phyloP scores from a whole-genome alignment of 306 rosid genomes.

The Gastrolobium bilobum region DNA sequence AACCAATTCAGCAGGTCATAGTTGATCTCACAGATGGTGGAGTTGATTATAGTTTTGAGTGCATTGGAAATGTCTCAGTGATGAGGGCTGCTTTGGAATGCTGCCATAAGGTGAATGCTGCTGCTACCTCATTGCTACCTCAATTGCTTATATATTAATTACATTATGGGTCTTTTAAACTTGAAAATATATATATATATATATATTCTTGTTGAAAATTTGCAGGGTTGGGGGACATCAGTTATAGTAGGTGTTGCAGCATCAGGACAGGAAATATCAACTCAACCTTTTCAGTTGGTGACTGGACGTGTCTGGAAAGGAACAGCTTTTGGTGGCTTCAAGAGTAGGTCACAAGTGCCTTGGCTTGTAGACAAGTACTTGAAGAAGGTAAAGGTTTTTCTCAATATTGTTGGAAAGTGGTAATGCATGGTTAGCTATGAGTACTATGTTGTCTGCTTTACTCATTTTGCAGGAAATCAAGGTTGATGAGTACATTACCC shows the following conservation, averaged over 20 bases:
- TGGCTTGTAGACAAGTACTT: constrained; percentile 96
- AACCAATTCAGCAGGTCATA: constrained; percentile 91
- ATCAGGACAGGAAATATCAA: constrained; percentile 91
- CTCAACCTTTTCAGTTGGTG: constrained; percentile 96
- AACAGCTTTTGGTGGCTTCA: constrained; percentile 97
- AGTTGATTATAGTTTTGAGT: constrained; percentile 96
- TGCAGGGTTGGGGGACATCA: constrained; percentile 97
- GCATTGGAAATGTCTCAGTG: constrained; percentile 93
- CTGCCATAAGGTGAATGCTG: constrained; percentile 83
- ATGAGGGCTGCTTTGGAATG: constrained; percentile 98
- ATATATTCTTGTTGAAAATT: constrained; percentile 28
- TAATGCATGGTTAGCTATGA: neutral
- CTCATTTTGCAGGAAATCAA: constrained; percentile 82
- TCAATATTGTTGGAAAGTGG: constrained; percentile 6
- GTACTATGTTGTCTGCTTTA: constrained; percentile 5
- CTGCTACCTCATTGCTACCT: constrained; percentile 29
- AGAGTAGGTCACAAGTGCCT: constrained; percentile 96
- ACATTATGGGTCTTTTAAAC: neutral
- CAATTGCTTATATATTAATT: neutral
- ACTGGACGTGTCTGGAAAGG: constrained; percentile 99
- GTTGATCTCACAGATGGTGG: constrained; percentile 92
- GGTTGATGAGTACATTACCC: constrained; percentile 96
- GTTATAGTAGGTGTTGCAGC: constrained; percentile 97
- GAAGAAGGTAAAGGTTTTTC: constrained; percentile 72
- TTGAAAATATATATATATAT: neutral